Evolutionary conservation across 768 basidiomycete genomes (phyloP), one percentile per base, ranked within the genome.

Genomic region (Trametes villosa): DNA sequence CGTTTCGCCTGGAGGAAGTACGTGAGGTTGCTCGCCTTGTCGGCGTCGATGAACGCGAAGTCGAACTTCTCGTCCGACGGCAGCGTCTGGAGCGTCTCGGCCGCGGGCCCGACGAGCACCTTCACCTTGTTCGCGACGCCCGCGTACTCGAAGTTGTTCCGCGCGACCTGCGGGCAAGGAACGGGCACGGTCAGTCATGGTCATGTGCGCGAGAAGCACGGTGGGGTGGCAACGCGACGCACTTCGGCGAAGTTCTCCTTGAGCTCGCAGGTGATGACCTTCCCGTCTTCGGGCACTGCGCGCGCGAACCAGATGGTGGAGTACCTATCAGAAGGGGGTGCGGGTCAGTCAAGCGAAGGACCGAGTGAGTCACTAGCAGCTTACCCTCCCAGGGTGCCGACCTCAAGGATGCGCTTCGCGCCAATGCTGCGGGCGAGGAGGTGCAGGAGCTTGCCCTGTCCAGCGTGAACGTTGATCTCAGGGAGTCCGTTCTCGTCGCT

Each of bases 11-110:
- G 80, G 1, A 70, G 74, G 73, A 86, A 87, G 67, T 89, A 89
- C 4, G 76, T 75, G 24, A 76, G 54, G 62, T 85, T 86, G 40
- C 76, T 78, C 4, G 74, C 70, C 68, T 89, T 89, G 74, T 89
- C 86, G 8, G 87, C 89, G 71, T 90, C 88, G 62, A 89, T 87
- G 77, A 90, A 91, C 3, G 79, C 78, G 20, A 91, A 71, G 70
- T 90, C 88, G 69, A 87, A 89, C 1, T 79, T 80, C 4, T 73
- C 71, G 11, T 79, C 78, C 8, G 85, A 71, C 8, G 78, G 72
- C 31, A 89, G 71, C 42, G 73, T 76, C 24, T 71, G 73, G 42
- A 90, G 75, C 0, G 81, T 78, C 4, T 85, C 81, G 3, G 74
- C 72, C 1, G 84, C 87, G 33, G 79, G 76, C 0, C 85, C 86